Percentiles rank a stretch among this genome's conserved stretches.
Conservation (phyloP, 441 rosid species). For the Dalechampia spathulata region DNA sequence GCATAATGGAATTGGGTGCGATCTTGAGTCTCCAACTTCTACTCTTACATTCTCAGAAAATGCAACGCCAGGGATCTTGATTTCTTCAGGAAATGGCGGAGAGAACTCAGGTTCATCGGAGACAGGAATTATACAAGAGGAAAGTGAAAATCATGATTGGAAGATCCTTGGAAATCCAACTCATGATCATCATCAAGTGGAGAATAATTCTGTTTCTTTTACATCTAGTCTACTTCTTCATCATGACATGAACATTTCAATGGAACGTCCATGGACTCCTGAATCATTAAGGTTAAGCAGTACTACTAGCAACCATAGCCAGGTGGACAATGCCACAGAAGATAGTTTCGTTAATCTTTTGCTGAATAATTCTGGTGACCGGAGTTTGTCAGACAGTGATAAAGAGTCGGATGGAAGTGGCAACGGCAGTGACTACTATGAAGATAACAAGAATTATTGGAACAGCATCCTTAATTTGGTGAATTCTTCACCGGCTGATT, state of each 20-base stretch:
- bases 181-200: conserved; percentile 7
- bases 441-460: conserved; percentile 96
- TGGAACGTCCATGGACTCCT: conserved; percentile 38
- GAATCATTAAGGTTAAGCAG: conserved; percentile 32
- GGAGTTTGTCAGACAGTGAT: conserved; percentile 35
- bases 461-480: conserved; percentile 89
- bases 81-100: conserved; percentile 13
- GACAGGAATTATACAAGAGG: conserved; percentile 40
- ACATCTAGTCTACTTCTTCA: conserved; percentile 38
- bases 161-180: conserved; percentile 29
- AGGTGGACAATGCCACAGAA: conserved; percentile 31
- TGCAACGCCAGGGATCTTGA: conserved; percentile 33
- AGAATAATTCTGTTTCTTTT: conserved; percentile 39
- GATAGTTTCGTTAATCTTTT: conserved; percentile 80
- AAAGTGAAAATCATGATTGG: conserved; percentile 50
- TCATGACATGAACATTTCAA: conserved; percentile 31
- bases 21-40: conserved; percentile 77
- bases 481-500: conserved; percentile 71
- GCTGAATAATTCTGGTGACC: conserved; percentile 42
- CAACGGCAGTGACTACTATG: conserved; percentile 47
- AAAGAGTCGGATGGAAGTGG: conserved; percentile 37
- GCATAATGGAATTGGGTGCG: conserved; percentile 18
- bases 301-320: background rate
- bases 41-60: conserved; percentile 72
- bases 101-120: conserved; percentile 45